Evolutionary conservation across 1,284 basidiomycete species (phyloP).

Genomic region (Sporisorium graminicola): DNA sequence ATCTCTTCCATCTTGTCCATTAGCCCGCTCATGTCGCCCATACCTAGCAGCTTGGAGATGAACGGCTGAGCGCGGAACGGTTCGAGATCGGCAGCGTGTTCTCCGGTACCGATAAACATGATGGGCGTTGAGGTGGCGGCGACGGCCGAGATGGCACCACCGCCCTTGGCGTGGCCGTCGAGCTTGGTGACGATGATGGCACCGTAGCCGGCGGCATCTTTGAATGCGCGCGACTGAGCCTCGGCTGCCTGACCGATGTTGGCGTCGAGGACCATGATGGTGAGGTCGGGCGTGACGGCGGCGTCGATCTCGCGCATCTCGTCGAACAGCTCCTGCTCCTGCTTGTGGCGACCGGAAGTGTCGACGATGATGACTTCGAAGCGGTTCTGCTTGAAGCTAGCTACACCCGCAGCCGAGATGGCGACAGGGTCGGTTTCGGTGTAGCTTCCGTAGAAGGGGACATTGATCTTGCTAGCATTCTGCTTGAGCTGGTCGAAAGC

Average conservation of each 20-base stretch:
- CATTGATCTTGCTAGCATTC: conserved; percentile 96
- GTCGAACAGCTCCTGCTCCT: conserved; percentile 95
- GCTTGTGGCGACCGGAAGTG: conserved; percentile 96
- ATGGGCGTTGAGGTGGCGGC: conserved; percentile 98
- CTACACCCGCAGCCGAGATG: conserved; percentile 92
- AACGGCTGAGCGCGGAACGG: conserved; percentile 96
- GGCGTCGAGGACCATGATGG: conserved; percentile 72
- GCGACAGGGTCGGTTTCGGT: conserved; percentile 98
- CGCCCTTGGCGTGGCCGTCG: conserved; percentile 99
- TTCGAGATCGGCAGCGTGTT: conserved; percentile 96
- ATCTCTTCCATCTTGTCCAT: conserved; percentile 77
- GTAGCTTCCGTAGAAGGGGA: conserved; percentile 98
- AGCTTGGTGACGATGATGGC: conserved; percentile 99
- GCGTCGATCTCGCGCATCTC: conserved; percentile 98
- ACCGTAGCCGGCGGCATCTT: conserved; percentile 96
- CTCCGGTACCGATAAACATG: conserved; percentile 97
- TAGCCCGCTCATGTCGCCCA: conserved; percentile 95
- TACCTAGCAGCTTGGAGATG: conserved; percentile 93
- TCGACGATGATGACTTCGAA: conserved; percentile 99
- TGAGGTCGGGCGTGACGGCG: conserved; percentile 83
- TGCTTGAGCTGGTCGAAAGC: conserved; percentile 95
- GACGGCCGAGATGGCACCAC: conserved; percentile 98
- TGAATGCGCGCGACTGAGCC: conserved; percentile 94
- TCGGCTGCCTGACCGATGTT: conserved; percentile 92
- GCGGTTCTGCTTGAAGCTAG: conserved; percentile 96